These are phyloP conservation scores for Angophora floribunda DNA, from an alignment of 345 rosid species.

Conservation along the genomic window DNA sequence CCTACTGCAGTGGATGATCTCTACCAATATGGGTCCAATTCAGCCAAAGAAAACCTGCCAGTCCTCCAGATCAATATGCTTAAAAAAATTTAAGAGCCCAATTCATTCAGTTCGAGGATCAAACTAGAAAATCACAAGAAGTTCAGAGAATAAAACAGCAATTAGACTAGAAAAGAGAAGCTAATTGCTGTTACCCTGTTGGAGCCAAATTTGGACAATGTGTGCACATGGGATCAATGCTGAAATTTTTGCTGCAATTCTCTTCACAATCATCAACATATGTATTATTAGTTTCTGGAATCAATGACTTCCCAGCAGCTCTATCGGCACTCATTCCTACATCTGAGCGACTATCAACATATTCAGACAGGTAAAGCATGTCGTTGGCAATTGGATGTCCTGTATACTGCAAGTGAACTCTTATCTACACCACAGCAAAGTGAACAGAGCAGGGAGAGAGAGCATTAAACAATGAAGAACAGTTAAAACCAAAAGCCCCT, in stretches of 20 bases:
- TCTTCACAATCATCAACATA: constrained; percentile 13
- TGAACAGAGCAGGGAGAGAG: background rate
- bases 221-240: constrained; percentile 73
- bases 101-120: background rate
- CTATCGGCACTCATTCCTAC: constrained; percentile 43
- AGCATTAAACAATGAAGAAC: background rate
- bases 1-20: background rate
- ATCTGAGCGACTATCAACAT: constrained; percentile 19
- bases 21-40: background rate
- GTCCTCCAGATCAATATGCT: background rate
- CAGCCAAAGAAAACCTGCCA: background rate
- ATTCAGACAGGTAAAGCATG: constrained; percentile 52
- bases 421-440: constrained; percentile 46
- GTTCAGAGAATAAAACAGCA: background rate
- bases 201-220: constrained; percentile 73
- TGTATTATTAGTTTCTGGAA: background rate
- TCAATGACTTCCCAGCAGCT: background rate
- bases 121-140: background rate
- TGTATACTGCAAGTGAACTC: constrained; percentile 71
- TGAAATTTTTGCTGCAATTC: constrained; percentile 37
- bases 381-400: constrained; percentile 97
- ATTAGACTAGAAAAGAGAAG: background rate
- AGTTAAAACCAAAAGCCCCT: background rate
- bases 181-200: constrained; percentile 41
- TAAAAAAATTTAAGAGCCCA: background rate